Evolutionary conservation across 139 green algal genomes (phyloP).

Genomic region (Micromonas commoda): DNA sequence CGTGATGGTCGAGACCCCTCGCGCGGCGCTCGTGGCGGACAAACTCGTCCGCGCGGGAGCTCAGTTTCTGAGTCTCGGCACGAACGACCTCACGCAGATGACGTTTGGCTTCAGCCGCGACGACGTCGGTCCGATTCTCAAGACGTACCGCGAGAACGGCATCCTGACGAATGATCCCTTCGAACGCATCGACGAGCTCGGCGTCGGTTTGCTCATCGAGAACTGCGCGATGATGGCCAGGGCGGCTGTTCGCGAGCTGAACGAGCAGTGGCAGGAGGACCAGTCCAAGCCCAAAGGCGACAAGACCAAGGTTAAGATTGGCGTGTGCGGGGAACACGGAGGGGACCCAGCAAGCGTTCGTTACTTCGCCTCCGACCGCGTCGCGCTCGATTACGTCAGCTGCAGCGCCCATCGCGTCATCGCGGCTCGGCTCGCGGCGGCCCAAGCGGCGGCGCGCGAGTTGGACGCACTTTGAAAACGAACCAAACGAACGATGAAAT

Average conservation of each 20-base stretch:
- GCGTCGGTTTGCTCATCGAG: not conserved
- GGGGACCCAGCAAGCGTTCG: not conserved
- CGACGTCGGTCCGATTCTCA: constrained; percentile 81
- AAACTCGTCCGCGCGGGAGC: constrained; percentile 33
- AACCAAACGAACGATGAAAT: too few relatives aligned
- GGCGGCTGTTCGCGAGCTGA: not conserved
- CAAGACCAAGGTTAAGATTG: not conserved
- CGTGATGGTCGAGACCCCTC: constrained; percentile 89
- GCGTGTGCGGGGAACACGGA: constrained; percentile 15
- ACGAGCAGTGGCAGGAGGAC: not conserved
- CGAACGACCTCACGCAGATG: constrained; percentile 88
- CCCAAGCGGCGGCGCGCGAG: not conserved
- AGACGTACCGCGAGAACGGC: constrained; percentile 52
- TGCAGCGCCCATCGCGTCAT: not conserved
- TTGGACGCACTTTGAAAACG: too few relatives aligned
- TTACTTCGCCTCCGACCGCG: not conserved
- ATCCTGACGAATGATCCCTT: constrained; percentile 72
- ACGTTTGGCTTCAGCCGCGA: constrained; percentile 78
- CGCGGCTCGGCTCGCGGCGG: not conserved
- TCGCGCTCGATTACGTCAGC: not conserved
- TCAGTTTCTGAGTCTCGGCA: constrained; percentile 87
- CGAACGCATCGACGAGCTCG: constrained; percentile 30
- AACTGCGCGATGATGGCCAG: not conserved
- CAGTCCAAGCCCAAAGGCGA: not conserved
- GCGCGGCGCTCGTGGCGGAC: constrained; percentile 64